A percentile compares a stretch with the other conserved stretches of the same genome.
Conservation (phyloP, 371 early-diverging fungal species). For the Gilbertella persicaria region DNA sequence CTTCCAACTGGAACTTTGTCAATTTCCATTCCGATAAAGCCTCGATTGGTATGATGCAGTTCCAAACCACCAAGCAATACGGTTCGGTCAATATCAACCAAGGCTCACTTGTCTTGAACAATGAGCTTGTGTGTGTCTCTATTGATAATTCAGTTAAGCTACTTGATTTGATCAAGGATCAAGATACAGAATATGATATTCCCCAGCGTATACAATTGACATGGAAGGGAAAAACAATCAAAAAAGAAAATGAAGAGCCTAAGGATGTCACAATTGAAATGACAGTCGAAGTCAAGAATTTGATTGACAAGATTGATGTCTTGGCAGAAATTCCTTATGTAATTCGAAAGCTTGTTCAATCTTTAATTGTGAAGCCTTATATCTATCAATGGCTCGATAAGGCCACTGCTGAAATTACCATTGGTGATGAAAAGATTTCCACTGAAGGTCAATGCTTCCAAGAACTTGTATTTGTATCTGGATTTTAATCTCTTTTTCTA, state of each 20-base stretch:
- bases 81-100: conserved; percentile 73
- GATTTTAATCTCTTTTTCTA: conserved; percentile 48
- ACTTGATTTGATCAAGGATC: conserved; percentile 52
- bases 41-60: conserved; percentile 78
- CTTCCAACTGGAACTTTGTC: conserved; percentile 85
- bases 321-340: conserved; percentile 88
- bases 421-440: conserved; percentile 66
- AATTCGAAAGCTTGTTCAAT: conserved; percentile 85
- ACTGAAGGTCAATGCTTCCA: conserved; percentile 68
- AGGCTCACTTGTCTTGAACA: conserved; percentile 72
- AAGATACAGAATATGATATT: conserved; percentile 79
- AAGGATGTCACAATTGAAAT: conserved; percentile 67
- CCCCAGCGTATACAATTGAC: conserved; percentile 72
- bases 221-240: conserved; percentile 75
- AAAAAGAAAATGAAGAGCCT: conserved; percentile 47
- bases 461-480: conserved; percentile 64
- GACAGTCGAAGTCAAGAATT: conserved; percentile 58
- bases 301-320: conserved; percentile 83
- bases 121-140: conserved; percentile 70
- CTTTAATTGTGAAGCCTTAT: conserved; percentile 91
- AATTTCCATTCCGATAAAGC: conserved; percentile 65
- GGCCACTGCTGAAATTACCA: conserved; percentile 59
- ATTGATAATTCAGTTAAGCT: conserved; percentile 71
- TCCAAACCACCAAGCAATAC: conserved; percentile 76
- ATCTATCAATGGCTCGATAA: conserved; percentile 87